Evolutionary conservation across 2,329 filamentous ascomycete species (phyloP), one percentile per base, ranked within the genome.

Genomic region (Didymella pinodella): DNA sequence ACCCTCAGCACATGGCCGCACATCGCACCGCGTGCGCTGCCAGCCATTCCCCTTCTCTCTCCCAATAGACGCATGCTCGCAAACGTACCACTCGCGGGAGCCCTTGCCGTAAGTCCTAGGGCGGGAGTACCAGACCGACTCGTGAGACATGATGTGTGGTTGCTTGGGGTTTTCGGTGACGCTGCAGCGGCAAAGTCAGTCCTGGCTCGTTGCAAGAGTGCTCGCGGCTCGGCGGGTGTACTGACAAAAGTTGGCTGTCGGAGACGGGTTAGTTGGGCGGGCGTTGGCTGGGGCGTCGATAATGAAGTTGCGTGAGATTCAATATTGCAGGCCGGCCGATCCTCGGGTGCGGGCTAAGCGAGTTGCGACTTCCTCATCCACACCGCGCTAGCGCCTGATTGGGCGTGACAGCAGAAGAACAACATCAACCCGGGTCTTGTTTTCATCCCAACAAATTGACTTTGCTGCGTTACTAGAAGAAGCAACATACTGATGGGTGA

Each of bases 51-150:
- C 46, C 46, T 45, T 40, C 31, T 16, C 25, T 44, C 28, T 54
- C 56, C 45, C 56, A 54, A 38, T 22, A 22, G 26, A 46, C 34
- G 41, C 20, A 47, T 48, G 4, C 47, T 55, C 47, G 52, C 29
- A 61, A 65, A 85, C 91, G 81, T 93, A 97, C 93, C 93, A 97
- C 81, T 84, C 83, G 83, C 93, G 91, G 82, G 91, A 86, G 85
- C 94, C 94, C 89, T 97, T 97, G 87, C 94, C 94, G 88, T 96
- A 97, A 82, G 83, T 92, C 84, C 93, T 91, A 80, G 95, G 95
- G 83, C 95, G 93, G 79, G 93, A 97, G 90, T 96, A 97, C 93
- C 94, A 99, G 85, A 98, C 93, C 62, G 90, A 93, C 87, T 98
- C 94, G 93, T 91, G 89, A 83, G 89, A 89, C 89, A 91, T 91